Base-by-base conservation (phyloP, 2,329 filamentous ascomycete species). In the Nigrospora oryzae region DNA sequence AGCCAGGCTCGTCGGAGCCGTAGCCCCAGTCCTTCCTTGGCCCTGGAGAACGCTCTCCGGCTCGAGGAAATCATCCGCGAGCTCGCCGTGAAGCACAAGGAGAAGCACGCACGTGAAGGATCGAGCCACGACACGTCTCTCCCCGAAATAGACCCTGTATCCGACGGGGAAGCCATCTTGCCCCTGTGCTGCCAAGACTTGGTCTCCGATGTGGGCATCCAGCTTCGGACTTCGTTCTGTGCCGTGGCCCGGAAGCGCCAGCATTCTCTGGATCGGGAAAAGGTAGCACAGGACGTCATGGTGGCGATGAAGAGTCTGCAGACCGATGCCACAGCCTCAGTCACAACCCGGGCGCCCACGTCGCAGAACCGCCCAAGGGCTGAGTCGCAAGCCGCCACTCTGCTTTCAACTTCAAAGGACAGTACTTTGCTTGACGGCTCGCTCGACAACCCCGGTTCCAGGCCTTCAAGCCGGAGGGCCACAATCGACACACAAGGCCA, bases 151-250 rank as follows among this genome's bases (percentile, higher is more conserved):
- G 56, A 62, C 37, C 35, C 55, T 11, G 49, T 62, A 6, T 53
- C 62, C 5, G 48, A 48, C 13, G 38, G 47, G 3, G 61, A 61
- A 28, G 55, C 61, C 8, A 51, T 56, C 4, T 46, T 64, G 28
- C 55, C 64, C 2, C 59, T 67, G 4, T 81, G 77, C 54, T 80
- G 77, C 49, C 58, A 66, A 4, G 67, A 70, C 40, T 62, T 80
- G 16, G 53, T 62, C 15, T 49, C 65, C 7, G 73, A 80, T 48
- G 66, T 71, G 11, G 67, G 67, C 3, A 60, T 69, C 17, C 70
- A 73, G 49, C 59, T 80, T 11, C 64, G 70, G 16, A 62, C 60
- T 40, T 65, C 63, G 8, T 79, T 79, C 48, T 80, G 76, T 51
- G 64, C 69, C 3, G 55, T 78, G 3, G 61, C 67, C 5, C 65